These are phyloP conservation scores for Albizia julibrissin DNA, from an alignment of 306 rosid species.

Conservation along the genomic window DNA sequence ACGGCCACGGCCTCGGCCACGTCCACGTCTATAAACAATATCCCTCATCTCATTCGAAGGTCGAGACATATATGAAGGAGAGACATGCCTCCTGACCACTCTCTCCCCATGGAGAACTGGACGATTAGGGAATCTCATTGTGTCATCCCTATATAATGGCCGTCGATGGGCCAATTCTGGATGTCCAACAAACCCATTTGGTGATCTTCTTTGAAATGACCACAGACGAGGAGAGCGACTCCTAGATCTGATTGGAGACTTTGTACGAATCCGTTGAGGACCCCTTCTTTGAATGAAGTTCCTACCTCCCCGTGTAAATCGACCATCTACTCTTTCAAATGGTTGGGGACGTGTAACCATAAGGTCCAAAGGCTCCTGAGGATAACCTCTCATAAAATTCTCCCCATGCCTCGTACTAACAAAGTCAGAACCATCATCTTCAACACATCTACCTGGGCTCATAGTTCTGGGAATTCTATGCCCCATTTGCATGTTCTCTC, in stretches of 20 bases:
- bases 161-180: constrained; percentile 61
- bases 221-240: constrained; percentile 81
- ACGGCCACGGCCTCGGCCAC: constrained; percentile 32
- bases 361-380: constrained; percentile 55
- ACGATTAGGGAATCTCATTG: constrained; percentile 77
- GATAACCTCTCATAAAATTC: constrained; percentile 61
- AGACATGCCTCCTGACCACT: constrained; percentile 66
- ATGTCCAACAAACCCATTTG: constrained; percentile 73
- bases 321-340: constrained; percentile 59
- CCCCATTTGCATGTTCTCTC: constrained; percentile 60
- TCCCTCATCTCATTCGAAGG: constrained; percentile 71
- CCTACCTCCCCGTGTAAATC: constrained; percentile 63
- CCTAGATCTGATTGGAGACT: constrained; percentile 76
- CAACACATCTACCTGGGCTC: constrained; percentile 67
- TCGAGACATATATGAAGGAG: constrained; percentile 46
- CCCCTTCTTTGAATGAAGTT: constrained; percentile 68
- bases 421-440: constrained; percentile 60
- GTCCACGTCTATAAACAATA: constrained; percentile 61
- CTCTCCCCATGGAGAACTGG: constrained; percentile 52
- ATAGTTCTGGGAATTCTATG: constrained; percentile 61
- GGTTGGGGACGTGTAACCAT: constrained; percentile 60
- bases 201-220: constrained; percentile 77
- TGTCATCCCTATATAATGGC: constrained; percentile 62
- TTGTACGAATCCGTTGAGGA: constrained; percentile 57
- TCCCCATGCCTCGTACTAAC: constrained; percentile 65